Evolutionary conservation across 2,329 filamentous ascomycete species (phyloP), one percentile per base, ranked within the genome.

Genomic region (Cladosporium sp.): DNA sequence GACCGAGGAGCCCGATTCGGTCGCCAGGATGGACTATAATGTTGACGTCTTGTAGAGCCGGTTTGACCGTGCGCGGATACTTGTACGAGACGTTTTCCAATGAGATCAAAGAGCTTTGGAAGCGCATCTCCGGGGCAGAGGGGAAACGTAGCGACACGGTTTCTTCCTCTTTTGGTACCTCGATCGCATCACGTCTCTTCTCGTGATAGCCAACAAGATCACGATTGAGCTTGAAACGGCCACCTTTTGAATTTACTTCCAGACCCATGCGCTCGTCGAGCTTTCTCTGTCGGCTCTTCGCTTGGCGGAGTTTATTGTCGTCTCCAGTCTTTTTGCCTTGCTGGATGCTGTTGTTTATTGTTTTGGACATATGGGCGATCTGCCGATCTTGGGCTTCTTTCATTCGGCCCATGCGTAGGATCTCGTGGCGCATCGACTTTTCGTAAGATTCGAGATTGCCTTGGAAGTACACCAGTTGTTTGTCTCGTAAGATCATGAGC

Each of bases 291-390:
- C 91, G 84, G 5, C 89, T 91, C 68, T 93, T 93, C 4, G 91
- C 92, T 80, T 93, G 91, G n/a, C 91, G 88, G 2, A 96, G 82
- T 75, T 93, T 93, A 74, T 94, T 94, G 70, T 93, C 89, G 72
- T 96, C 92, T 32, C 92, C 91, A 28, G 89, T 89, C 57, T 88
- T 88, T 75, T 89, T 91, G 7, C 91, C 92, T 23, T 89, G 86
- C 69, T 89, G 89, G 72, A 92, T 85, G 70, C 91, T 94, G 66
- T 89, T 86, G 23, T 85, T 83, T 59, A 96, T 92, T 0, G 88
- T 91, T 70, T 91, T 86, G 77, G 94, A 89, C 67, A 96, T 91
- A 72, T 95, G 91, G 3, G 90, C 87, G 64, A 88, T 89, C 75
- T 96, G 91, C 74, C 87, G 89, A 63, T 95, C 91, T 73, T 94